Conservation (phyloP, 306 rosid species). For the Vachellia collinsii region DNA sequence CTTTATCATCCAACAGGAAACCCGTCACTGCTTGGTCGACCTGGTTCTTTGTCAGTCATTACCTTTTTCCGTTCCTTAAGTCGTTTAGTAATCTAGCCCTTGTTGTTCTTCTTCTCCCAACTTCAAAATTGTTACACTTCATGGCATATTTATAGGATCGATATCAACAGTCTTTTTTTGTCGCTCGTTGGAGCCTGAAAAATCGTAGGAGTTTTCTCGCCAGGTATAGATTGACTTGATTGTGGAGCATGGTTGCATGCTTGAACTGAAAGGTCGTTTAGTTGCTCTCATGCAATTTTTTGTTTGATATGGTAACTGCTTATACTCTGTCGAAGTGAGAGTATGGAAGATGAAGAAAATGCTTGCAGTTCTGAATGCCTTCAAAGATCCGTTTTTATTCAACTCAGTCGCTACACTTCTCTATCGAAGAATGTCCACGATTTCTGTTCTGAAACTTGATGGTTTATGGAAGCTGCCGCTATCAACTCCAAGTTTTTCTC, state of each 20-base stretch:
- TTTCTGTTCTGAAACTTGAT: constrained; percentile 20
- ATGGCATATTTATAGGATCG: neutral
- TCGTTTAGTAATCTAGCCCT: neutral
- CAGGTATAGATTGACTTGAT: neutral
- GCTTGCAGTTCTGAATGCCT: neutral
- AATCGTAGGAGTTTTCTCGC: neutral
- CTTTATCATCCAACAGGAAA: neutral
- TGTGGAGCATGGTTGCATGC: neutral
- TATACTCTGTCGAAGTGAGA: neutral
- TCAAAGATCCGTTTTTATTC: neutral
- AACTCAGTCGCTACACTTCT: constrained; percentile 1
- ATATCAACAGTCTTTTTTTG: neutral
- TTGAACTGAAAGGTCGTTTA: neutral
- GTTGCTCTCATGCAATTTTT: no score
- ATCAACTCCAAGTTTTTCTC: constrained; percentile 8
- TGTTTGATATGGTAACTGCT: neutral
- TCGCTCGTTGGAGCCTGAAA: neutral
- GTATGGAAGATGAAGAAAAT: constrained; percentile 5
- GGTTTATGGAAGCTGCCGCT: constrained; percentile 6
- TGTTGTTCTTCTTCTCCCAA: neutral
- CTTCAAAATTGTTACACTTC: neutral
- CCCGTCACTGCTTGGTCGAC: neutral
- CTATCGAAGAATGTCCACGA: constrained; percentile 39
- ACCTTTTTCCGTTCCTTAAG: neutral
- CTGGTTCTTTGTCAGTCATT: neutral